phyloP scores from a whole-genome alignment of 371 early-diverging fungal genomes.

The Syncephalastrum contaminatum region DNA sequence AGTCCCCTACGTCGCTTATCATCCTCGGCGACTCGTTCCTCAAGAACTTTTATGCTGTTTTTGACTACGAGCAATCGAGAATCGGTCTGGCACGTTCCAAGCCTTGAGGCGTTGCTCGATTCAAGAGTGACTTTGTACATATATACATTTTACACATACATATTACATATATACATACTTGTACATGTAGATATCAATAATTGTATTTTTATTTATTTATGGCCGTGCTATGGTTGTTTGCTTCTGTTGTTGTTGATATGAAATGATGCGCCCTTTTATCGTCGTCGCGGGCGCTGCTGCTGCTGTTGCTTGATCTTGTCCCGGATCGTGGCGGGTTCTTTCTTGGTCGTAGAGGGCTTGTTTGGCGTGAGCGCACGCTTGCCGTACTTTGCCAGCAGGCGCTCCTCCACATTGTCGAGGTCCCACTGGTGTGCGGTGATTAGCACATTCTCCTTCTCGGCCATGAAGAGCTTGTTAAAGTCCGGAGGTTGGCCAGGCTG shows the following conservation, averaged over 20 bases:
- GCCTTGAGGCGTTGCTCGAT: neutral
- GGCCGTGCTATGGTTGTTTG: too few relatives aligned
- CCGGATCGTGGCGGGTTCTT: slow-evolving; percentile 20
- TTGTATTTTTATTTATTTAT: too few relatives aligned
- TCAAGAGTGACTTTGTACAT: too few relatives aligned
- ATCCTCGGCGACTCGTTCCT: slow-evolving; percentile 41
- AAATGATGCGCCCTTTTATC: too few relatives aligned
- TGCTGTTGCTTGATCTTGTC: slow-evolving; percentile 32
- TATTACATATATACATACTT: too few relatives aligned
- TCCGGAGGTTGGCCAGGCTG: slow-evolving; percentile 81
- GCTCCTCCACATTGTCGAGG: slow-evolving; percentile 80
- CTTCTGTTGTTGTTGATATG: too few relatives aligned
- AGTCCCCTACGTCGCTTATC: slow-evolving; percentile 12
- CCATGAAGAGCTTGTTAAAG: slow-evolving; percentile 82
- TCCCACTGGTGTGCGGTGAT: slow-evolving; percentile 83
- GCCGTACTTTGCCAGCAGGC: slow-evolving; percentile 80
- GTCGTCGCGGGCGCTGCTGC: slow-evolving; percentile 6
- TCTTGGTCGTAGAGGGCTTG: neutral
- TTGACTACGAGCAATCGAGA: slow-evolving; percentile 30
- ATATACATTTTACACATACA: too few relatives aligned
- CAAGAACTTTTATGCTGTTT: slow-evolving; percentile 37
- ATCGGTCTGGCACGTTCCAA: slow-evolving; percentile 30
- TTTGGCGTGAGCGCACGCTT: slow-evolving; percentile 24
- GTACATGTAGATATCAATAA: too few relatives aligned
- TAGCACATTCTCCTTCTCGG: slow-evolving; percentile 86